Evolutionary conservation across 441 rosid genomes (phyloP), one percentile per base, ranked within the genome.

Genomic region (Metrosideros polymorpha): DNA sequence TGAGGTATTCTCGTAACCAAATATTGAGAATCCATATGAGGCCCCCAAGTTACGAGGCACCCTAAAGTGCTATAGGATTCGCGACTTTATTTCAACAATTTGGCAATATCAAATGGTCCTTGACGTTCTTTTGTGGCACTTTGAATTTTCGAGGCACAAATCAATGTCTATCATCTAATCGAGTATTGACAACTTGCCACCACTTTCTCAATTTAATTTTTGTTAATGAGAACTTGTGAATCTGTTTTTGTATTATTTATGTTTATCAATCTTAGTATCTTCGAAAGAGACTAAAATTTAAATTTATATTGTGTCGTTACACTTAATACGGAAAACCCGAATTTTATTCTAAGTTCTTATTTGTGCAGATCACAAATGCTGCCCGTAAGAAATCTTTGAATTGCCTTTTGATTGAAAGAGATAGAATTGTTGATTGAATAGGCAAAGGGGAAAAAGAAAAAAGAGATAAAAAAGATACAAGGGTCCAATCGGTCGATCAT

Each of bases 171-270:
- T 59, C 7, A 59, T 2, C 30, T 3, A 15, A 29, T 29, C 0
- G 1, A 14, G 19, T 12, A 59, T 59, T 0, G 10, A 59, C 1
- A 29, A 0, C 1, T 59, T 29, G 30, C 0, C 32, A 17, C 2
- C 35, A 6, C 66, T 29, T 14, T 29, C 17, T n/a, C 66, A 29
- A 59, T 29, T 29, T n/a, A 59, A 0, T 29, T 29, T 29, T 59
- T 14, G 2, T 17, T 59, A 6, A 29, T 30, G 66, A 59, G 66
- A 59, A 29, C 19, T 29, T 29, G 13, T 14, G 35, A 29, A 14
- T 59, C 0, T 29, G 18, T n/a, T 13, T 50, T n/a, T n/a, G n/a
- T n/a, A n/a, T n/a, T n/a, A n/a, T n/a, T n/a, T n/a, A n/a, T n/a
- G n/a, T n/a, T n/a, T 13, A 59, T 59, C 66, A 6, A 57, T 59